Base-by-base conservation (phyloP, 352 stramenopile genomes). In the Globisporangium acanthophoron region DNA sequence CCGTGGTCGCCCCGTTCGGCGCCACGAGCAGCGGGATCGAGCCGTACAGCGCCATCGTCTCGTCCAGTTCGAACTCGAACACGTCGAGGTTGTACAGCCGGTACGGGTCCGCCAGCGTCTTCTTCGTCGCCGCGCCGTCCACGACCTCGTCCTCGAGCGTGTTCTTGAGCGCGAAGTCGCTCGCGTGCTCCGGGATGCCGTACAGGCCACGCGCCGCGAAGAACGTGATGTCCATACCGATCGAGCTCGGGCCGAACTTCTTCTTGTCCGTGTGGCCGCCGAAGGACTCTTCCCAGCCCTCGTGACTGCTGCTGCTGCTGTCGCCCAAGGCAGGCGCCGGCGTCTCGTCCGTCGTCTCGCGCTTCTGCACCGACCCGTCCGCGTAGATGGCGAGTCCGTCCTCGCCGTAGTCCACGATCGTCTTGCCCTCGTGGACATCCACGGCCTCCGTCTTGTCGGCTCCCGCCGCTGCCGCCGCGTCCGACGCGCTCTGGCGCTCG, bases 51-150 rank as follows among this genome's bases (percentile, higher is more conserved):
- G 97, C 94, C 94, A 99, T 99, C n/a, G 96, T 92, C 33, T 97
- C 89, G 68, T 99, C 93, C 59, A 99, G 78, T 59, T 99, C 97
- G 74, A 99, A 99, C 79, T 99, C 97, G 68, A 99, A 99, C 20
- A 99, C 97, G 67, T 99, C 97, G 37, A 99, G 80, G 64, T 98
- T 99, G 78, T 99, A 99, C 52, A 99, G 80, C 8, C 97, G 88
- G 72, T 99, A 99, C 8, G 97, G 97, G 59, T 99, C 96, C n/a
- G 69, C 76, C 11, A 82, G 24, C 3, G 70, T 68, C 55, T 74
- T 78, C 31, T 58, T 67, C 9, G 5, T 47, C 16, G 43, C 57
- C 31, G 24, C 65, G 21, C 13, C 60, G 45, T 41, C 71, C 46
- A 45, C 48, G 9, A 40, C 27, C n/a, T 85, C 72, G 31, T 27